phyloP scores from a whole-genome alignment of 805 yeast genomes.

The Schwanniomyces sp. region DNA sequence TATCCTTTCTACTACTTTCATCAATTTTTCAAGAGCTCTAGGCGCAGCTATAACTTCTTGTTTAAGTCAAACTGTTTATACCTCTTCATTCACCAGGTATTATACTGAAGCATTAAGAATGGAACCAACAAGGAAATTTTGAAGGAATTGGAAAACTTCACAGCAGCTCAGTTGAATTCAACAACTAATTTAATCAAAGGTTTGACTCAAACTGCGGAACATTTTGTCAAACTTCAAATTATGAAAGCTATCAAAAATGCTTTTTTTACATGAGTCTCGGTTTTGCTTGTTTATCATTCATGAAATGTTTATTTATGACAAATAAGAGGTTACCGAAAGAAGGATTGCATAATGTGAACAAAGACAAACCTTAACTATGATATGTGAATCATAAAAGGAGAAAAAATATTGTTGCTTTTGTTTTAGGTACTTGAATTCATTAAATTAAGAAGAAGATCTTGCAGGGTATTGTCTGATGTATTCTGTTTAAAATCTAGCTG shows the following conservation, averaged over 20 bases:
- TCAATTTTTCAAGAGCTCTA: conserved; percentile 44
- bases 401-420: no score
- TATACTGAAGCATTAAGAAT: conserved; percentile 2
- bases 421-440: no score
- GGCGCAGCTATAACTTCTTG: conserved; percentile 47
- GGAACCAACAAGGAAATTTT: neutral
- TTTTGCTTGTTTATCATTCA: conserved; percentile 20
- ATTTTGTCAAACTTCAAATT: conserved; percentile 23
- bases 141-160: conserved; percentile 1
- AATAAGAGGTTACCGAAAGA: conserved; percentile 6
- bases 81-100: conserved; percentile 18
- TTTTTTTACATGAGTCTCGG: conserved; percentile 42
- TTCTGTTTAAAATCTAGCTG: no score
- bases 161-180: conserved; percentile 10
- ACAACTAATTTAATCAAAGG: conserved; percentile 12
- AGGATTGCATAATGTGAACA: neutral
- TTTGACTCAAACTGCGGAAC: conserved; percentile 20
- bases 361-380: no score
- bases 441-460: no score
- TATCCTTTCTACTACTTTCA: conserved; percentile 46
- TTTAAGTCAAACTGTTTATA: conserved; percentile 41
- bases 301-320: conserved; percentile 4
- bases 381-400: no score
- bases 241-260: conserved; percentile 39
- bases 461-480: no score